Evolutionary conservation across 345 rosid genomes (phyloP).

Genomic region (Passiflora organensis): DNA sequence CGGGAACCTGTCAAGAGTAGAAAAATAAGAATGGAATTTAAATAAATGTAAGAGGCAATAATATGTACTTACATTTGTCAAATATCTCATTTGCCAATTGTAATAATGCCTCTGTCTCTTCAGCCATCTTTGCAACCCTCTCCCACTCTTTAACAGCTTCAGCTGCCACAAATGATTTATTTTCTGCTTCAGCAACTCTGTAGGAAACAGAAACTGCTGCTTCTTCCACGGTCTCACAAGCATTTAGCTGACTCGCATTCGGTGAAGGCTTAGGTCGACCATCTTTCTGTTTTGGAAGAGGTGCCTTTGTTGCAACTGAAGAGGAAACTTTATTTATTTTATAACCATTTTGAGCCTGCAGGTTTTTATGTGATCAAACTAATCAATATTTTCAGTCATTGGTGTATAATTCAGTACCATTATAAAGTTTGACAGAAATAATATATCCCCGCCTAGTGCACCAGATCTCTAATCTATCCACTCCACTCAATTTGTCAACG

Average conservation of each 20-base stretch:
- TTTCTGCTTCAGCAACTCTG: constrained; percentile 76
- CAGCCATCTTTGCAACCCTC: constrained; percentile 52
- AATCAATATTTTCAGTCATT: constrained; percentile 1
- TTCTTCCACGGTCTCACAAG: constrained; percentile 42
- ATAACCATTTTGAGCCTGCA: constrained; percentile 57
- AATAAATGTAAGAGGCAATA: background rate
- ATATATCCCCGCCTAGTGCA: background rate
- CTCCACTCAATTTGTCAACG: background rate
- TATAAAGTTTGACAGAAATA: no score
- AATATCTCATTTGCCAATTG: constrained; percentile 49
- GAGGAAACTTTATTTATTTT: constrained; percentile 28
- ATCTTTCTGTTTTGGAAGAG: constrained; percentile 32
- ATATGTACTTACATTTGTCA: constrained; percentile 37
- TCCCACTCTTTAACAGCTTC: constrained; percentile 75
- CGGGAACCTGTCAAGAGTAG: constrained; percentile 34
- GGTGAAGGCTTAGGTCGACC: constrained; percentile 31
- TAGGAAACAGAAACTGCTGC: constrained; percentile 63
- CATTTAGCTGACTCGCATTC: constrained; percentile 9
- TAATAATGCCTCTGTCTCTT: constrained; percentile 40
- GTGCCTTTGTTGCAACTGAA: constrained; percentile 24
- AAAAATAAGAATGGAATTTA: background rate
- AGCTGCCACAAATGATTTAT: constrained; percentile 57
- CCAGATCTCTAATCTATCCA: background rate
- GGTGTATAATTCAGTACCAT: no score
- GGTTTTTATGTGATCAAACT: constrained; percentile 2